These are phyloP conservation scores for Leccinum pallidistipes DNA, from an alignment of 1,284 basidiomycete genomes.

Conservation along the genomic window DNA sequence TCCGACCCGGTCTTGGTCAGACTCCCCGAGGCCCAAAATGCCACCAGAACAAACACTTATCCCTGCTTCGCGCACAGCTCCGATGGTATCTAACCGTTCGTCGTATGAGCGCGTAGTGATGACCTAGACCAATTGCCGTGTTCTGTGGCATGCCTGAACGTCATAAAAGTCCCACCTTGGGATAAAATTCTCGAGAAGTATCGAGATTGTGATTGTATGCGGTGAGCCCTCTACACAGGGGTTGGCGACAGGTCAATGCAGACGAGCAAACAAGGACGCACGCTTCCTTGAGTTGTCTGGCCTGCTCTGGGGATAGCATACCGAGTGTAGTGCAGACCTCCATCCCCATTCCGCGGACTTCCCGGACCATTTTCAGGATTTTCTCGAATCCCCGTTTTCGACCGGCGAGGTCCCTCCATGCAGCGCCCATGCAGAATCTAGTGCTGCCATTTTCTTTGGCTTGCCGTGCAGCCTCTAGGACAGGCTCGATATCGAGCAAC, in stretches of 20 bases:
- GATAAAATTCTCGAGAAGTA: conserved; percentile 97
- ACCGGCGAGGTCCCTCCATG: conserved; percentile 96
- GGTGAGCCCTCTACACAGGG: conserved; percentile 73
- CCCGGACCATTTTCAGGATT: conserved; percentile 91
- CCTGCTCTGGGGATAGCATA: conserved; percentile 95
- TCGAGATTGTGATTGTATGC: conserved; percentile 99
- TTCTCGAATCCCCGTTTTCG: conserved; percentile 93
- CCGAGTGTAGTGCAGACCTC: conserved; percentile 98
- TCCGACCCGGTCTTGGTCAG: conserved; percentile 88
- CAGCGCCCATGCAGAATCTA: conserved; percentile 98
- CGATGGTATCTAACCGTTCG: conserved; percentile 88
- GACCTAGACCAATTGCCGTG: conserved; percentile 52
- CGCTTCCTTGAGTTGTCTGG: conserved; percentile 92
- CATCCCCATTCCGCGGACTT: conserved; percentile 90
- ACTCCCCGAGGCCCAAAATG: conserved; percentile 93
- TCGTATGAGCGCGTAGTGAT: conserved; percentile 96
- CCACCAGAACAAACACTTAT: conserved; percentile 98
- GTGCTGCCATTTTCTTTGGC: conserved; percentile 97
- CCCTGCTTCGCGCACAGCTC: conserved; percentile 89
- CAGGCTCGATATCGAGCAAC: conserved; percentile 90
- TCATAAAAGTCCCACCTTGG: conserved; percentile 53
- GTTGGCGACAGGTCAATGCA: conserved; percentile 3
- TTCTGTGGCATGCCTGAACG: conserved; percentile 3
- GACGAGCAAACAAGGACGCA: conserved; percentile 37
- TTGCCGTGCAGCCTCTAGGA: conserved; percentile 86